These are phyloP conservation scores for Setaria viridis DNA, from an alignment of 202 grass and related monocot species.

Conservation along the genomic window DNA sequence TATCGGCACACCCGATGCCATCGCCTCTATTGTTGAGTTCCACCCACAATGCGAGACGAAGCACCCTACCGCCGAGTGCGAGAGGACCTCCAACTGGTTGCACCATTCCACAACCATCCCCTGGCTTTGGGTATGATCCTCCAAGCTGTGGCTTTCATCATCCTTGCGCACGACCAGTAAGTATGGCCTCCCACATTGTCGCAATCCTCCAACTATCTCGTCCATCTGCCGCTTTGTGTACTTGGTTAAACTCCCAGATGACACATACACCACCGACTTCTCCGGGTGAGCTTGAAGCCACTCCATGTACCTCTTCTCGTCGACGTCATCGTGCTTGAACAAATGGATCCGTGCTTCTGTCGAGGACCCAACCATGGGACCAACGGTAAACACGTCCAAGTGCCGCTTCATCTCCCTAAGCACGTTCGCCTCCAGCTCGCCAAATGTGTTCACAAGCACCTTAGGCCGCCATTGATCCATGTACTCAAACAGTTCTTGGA, in stretches of 20 bases:
- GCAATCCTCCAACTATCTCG: slow-evolving; percentile 39
- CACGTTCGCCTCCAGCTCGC: slow-evolving; percentile 48
- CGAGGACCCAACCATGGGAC: slow-evolving; percentile 28
- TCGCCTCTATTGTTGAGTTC: slow-evolving; percentile 41
- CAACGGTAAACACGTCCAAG: slow-evolving; percentile 37
- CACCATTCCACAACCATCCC: slow-evolving; percentile 67
- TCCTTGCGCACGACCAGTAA: slow-evolving; percentile 49
- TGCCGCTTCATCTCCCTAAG: slow-evolving; percentile 22
- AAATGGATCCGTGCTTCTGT: slow-evolving; percentile 13
- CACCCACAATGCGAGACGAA: slow-evolving; percentile 61
- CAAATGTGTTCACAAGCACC: slow-evolving; percentile 61
- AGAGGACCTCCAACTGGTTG: slow-evolving; percentile 50
- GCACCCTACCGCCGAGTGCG: slow-evolving; percentile 49
- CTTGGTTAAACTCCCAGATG: slow-evolving; percentile 48
- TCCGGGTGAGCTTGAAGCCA: slow-evolving; percentile 32
- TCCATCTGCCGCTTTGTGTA: slow-evolving; percentile 44
- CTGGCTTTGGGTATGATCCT: not conserved
- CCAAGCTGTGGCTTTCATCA: too few species aligned
- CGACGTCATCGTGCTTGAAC: slow-evolving; percentile 19
- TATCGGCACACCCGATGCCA: slow-evolving; percentile 19
- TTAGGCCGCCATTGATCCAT: slow-evolving; percentile 30
- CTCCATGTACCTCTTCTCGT: too few species aligned
- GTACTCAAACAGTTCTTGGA: slow-evolving; percentile 29
- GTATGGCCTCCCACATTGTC: slow-evolving; percentile 32
- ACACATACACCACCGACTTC: slow-evolving; percentile 58